Evolutionary conservation across 2,329 filamentous ascomycete genomes (phyloP).

Genomic region (Colletotrichum lupini): DNA sequence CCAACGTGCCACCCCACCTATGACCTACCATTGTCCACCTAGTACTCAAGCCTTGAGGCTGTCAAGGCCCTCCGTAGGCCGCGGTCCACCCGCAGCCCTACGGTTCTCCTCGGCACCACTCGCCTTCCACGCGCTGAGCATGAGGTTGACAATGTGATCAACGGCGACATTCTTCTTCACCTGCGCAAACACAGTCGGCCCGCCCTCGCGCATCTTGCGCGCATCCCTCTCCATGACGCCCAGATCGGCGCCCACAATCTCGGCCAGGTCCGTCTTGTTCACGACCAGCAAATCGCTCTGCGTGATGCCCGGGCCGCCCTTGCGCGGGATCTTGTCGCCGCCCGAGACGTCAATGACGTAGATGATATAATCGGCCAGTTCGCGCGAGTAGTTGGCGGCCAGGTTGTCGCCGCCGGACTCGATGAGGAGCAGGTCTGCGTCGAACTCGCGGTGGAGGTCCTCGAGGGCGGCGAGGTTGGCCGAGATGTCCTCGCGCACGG

Average conservation of each 20-base stretch:
- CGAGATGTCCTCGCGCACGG: slow-evolving; percentile 95
- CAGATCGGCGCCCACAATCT: slow-evolving; percentile 90
- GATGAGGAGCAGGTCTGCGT: slow-evolving; percentile 87
- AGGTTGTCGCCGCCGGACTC: slow-evolving; percentile 97
- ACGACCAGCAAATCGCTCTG: slow-evolving; percentile 94
- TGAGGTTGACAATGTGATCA: slow-evolving; percentile 86
- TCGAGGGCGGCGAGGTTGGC: slow-evolving; percentile 94
- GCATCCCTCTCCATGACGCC: slow-evolving; percentile 95
- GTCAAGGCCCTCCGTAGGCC: slow-evolving; percentile 66
- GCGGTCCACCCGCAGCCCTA: slow-evolving; percentile 66
- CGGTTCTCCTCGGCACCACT: slow-evolving; percentile 79
- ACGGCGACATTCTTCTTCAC: slow-evolving; percentile 93
- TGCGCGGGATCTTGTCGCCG: slow-evolving; percentile 95
- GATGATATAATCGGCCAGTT: slow-evolving; percentile 97
- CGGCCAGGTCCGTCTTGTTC: slow-evolving; percentile 96
- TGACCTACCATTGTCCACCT: background rate
- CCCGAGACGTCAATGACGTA: slow-evolving; percentile 98
- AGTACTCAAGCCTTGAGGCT: slow-evolving; percentile 43
- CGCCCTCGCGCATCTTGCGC: slow-evolving; percentile 93
- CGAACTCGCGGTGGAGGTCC: slow-evolving; percentile 84
- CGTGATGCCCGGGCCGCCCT: slow-evolving; percentile 96
- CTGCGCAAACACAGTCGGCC: slow-evolving; percentile 94
- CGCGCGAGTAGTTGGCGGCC: slow-evolving; percentile 94
- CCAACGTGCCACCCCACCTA: background rate
- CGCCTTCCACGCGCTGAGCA: slow-evolving; percentile 91